Evolutionary conservation across 1,284 basidiomycete species (phyloP), one percentile per base, ranked within the genome.

Genomic region (Meripilus lineatus): DNA sequence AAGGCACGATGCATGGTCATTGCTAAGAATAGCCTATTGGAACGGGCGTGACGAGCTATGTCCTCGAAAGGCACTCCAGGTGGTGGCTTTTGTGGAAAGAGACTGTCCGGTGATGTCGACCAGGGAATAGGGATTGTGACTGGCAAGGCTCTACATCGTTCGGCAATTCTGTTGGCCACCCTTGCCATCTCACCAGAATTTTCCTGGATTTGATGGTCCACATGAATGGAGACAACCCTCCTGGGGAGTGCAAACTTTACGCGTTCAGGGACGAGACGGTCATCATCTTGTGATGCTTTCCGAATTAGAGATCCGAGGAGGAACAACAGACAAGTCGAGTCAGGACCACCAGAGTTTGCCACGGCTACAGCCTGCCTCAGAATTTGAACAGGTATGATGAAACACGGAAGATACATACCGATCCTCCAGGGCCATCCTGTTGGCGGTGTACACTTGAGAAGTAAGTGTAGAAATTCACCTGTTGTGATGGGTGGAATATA

Each of bases 301-400:
- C n/a, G n/a, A n/a, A n/a, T n/a, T 11, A 51, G 28, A 42, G 57
- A 42, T 26, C 52, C 15, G n/a, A 89, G 63, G 8, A 89, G 73
- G 54, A 77, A 86, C 8, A 89, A 67, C 4, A 90, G 69, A 57
- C 82, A 85, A 1, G 81, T 79, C 4, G 87, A 90, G 58, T 90
- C 87, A 10, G 86, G 77, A 2, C 88, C 88, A 10, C 84, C 87
- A 15, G 88, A 90, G 56, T 81, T 81, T 18, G 81, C 87, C 21
- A 89, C 72, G 28, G 74, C 87, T 87, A 48, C n/a, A 30, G n/a
- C 28, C 10, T 10, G 28, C 10, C 10, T 30, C 10, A 30, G 28
- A 10, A n/a, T 30, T n/a, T 30, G 28, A 30, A 30, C 10, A 1
- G 13, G 20, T 14, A 14, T 4, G 24, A 20, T 22, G 21, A 32